phyloP scores from a whole-genome alignment of 2,329 filamentous ascomycete genomes.

The Botrytis sinoallii region DNA sequence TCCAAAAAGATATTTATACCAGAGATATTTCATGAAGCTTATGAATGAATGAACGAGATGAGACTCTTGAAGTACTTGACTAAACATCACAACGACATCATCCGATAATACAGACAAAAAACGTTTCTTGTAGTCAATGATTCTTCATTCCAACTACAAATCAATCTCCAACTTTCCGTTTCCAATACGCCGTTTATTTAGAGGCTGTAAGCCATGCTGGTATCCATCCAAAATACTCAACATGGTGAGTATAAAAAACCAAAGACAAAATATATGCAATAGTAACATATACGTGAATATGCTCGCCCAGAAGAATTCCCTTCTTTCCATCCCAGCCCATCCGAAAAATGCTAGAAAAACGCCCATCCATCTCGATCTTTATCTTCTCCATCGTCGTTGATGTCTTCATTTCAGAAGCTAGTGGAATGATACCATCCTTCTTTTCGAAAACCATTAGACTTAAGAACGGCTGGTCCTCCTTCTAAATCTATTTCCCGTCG shows the following conservation, averaged over 20 bases:
- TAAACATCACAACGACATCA: not conserved
- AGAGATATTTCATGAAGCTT: not conserved
- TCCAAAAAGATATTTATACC: not conserved
- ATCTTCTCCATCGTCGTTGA: not conserved
- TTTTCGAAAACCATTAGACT: not conserved
- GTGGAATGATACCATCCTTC: too few species aligned
- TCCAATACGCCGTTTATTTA: not conserved
- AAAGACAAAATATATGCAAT: not conserved
- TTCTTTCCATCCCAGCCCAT: not conserved
- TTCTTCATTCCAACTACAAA: not conserved
- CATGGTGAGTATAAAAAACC: not conserved
- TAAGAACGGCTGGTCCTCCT: not conserved
- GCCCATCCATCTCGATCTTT: not conserved
- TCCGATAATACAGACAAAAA: not conserved
- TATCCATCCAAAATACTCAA: slow-evolving; percentile 12
- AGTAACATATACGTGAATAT: slow-evolving; percentile 4
- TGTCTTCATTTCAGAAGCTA: too few species aligned
- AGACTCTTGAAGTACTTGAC: not conserved
- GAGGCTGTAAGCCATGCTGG: slow-evolving; percentile 4
- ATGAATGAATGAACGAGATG: not conserved
- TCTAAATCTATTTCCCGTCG: slow-evolving; percentile 42
- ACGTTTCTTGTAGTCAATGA: not conserved
- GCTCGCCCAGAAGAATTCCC: not conserved
- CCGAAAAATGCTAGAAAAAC: slow-evolving; percentile 2
- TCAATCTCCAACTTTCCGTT: not conserved